These are phyloP conservation scores for Urochloa ruziziensis DNA, from an alignment of 176 grass and related monocot species.

Conservation along the genomic window DNA sequence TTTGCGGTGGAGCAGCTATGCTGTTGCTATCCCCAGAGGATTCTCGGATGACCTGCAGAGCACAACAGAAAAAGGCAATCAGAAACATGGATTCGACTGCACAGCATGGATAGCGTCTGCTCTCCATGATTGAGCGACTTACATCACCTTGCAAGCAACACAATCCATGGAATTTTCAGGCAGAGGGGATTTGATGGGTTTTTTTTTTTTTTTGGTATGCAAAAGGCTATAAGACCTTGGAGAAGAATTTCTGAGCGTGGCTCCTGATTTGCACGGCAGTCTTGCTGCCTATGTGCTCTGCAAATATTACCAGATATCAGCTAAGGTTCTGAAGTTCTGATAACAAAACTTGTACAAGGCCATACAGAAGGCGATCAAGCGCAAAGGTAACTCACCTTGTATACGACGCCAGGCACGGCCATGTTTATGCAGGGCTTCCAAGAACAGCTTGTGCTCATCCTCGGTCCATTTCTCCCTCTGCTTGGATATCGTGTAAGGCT, in stretches of 20 bases:
- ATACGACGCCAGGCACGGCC: conserved; percentile 87
- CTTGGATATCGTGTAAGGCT: conserved; percentile 93
- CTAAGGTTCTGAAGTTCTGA: neutral
- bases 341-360: neutral
- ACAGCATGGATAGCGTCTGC: conserved; percentile 27
- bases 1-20: conserved; percentile 20
- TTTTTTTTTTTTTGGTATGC: conserved; percentile 20
- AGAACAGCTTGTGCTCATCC: conserved; percentile 81
- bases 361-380: neutral
- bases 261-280: conserved; percentile 94
- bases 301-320: neutral
- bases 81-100: neutral
- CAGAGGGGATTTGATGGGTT: neutral
- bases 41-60: conserved; percentile 54
- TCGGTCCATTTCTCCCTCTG: conserved; percentile 94
- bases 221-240: conserved; percentile 69
- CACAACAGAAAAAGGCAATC: conserved; percentile 4
- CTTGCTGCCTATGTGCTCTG: conserved; percentile 92
- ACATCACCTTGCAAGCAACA: conserved; percentile 62
- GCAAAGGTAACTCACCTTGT: conserved; percentile 45
- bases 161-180: conserved; percentile 50
- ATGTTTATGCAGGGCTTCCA: conserved; percentile 75
- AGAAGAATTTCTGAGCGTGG: conserved; percentile 97
- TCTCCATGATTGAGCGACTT: conserved; percentile 59
- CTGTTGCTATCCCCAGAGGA: conserved; percentile 40